phyloP scores from a whole-genome alignment of 163 green algal species.

The Scenedesmus sp. region DNA sequence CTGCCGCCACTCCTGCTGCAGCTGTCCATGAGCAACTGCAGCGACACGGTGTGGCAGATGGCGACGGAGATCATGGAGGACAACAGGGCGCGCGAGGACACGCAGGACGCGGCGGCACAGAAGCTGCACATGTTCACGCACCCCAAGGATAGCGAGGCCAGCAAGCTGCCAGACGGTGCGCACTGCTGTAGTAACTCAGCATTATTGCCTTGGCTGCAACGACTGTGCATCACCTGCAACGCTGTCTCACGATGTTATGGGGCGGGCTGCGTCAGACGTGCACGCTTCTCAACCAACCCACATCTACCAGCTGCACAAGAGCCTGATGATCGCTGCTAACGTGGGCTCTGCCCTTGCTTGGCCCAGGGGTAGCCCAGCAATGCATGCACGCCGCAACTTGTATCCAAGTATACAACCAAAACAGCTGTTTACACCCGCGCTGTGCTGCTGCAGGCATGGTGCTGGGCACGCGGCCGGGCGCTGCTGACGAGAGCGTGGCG shows the following conservation, averaged over 20 bases:
- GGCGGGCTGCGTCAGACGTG: neutral
- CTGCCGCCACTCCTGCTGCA: conserved; percentile 43
- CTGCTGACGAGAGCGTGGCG: conserved; percentile 12
- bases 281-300: neutral
- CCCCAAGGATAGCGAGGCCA: conserved; percentile 9
- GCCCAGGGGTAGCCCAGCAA: too few relatives aligned
- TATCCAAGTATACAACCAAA: neutral
- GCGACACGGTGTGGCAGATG: conserved; percentile 75
- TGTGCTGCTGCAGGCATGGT: conserved; percentile 56
- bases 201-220: neutral
- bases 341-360: neutral
- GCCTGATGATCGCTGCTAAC: neutral
- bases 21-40: conserved; percentile 93
- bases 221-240: neutral
- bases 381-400: neutral
- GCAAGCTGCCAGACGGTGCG: conserved; percentile 27
- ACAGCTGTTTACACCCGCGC: neutral
- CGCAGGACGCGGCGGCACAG: conserved; percentile 20
- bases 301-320: neutral
- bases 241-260: neutral
- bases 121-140: conserved; percentile 50
- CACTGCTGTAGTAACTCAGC: too few relatives aligned
- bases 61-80: conserved; percentile 61
- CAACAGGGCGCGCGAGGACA: conserved; percentile 48
- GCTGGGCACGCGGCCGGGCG: conserved; percentile 53